These are phyloP conservation scores for Pythium utonaiense DNA, from an alignment of 352 stramenopile genomes.

Conservation along the genomic window DNA sequence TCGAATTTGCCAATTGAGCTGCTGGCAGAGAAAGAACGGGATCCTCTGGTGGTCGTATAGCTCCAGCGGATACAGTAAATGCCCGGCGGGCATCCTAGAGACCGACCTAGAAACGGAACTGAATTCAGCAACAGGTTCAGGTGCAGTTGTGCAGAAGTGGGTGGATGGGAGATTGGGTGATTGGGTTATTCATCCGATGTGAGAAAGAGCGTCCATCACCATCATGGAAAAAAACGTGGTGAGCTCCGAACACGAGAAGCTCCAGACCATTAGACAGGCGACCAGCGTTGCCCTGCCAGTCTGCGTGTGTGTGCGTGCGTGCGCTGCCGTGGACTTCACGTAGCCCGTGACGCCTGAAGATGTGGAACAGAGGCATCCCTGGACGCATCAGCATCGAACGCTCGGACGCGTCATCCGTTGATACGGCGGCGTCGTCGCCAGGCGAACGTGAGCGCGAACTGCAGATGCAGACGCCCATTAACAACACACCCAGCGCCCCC, in stretches of 20 bases:
- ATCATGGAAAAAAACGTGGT: neutral
- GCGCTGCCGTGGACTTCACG: too few relatives aligned
- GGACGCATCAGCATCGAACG: slow-evolving; percentile 3
- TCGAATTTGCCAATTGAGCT: neutral
- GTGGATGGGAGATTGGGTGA: too few relatives aligned
- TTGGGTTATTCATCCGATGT: slow-evolving; percentile 8
- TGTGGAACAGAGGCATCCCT: neutral
- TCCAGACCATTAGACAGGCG: neutral
- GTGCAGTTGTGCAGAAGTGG: too few relatives aligned
- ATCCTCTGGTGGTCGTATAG: neutral
- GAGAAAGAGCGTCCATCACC: slow-evolving; percentile 1
- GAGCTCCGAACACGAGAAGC: neutral
- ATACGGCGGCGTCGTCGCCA: neutral
- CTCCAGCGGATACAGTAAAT: neutral
- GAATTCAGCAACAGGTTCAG: too few relatives aligned
- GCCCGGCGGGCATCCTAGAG: slow-evolving; percentile 2
- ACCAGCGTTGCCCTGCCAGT: neutral
- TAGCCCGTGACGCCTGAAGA: neutral
- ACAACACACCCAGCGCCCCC: neutral
- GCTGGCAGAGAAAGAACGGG: neutral
- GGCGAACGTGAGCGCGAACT: slow-evolving; percentile 4
- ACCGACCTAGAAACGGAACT: neutral
- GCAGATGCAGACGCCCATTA: too few relatives aligned
- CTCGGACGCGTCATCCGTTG: slow-evolving; percentile 5
- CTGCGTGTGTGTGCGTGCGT: too few relatives aligned